A percentile compares a stretch with the other conserved stretches of the same genome.
Conservation (phyloP, 805 yeast genomes). For the Tetrapisispora taiwanensis region DNA sequence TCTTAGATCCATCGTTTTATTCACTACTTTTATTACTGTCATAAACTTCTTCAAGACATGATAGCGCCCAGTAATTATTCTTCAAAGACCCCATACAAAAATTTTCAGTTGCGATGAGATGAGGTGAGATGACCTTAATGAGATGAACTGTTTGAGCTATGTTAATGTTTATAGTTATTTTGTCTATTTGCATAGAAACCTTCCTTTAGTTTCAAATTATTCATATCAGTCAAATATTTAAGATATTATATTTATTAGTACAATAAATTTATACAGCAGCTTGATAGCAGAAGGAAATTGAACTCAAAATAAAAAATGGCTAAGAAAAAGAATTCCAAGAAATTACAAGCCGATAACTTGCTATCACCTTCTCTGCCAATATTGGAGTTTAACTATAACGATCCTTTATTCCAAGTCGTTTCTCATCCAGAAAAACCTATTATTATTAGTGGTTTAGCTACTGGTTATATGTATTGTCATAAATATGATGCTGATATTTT, state of each 20-base stretch:
- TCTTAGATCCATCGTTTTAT: too few relatives aligned
- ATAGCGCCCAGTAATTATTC: neutral
- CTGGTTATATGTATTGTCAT: constrained; percentile 62
- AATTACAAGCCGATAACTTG: constrained; percentile 9
- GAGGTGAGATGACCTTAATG: neutral
- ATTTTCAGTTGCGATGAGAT: neutral
- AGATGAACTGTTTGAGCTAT: neutral
- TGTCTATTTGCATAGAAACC: too few relatives aligned
- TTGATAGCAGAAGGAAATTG: too few relatives aligned
- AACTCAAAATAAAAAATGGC: too few relatives aligned
- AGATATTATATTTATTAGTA: too few relatives aligned
- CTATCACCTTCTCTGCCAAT: constrained; percentile 21
- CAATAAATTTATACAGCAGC: too few relatives aligned
- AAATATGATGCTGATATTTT: constrained; percentile 44
- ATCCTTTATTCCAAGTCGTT: constrained; percentile 66
- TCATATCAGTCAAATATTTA: too few relatives aligned
- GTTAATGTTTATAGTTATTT: too few relatives aligned
- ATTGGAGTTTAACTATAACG: constrained; percentile 34
- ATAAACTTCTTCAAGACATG: neutral
- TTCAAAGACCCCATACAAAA: neutral
- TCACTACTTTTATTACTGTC: neutral
- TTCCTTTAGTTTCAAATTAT: too few relatives aligned
- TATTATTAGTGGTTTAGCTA: constrained; percentile 63
- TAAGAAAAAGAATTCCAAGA: constrained; percentile 10
- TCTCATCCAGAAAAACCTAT: constrained; percentile 68